A percentile compares a stretch with the other conserved stretches of the same genome.
Conservation (phyloP, 352 stramenopile species). For the Phytophthora sansomeana region DNA sequence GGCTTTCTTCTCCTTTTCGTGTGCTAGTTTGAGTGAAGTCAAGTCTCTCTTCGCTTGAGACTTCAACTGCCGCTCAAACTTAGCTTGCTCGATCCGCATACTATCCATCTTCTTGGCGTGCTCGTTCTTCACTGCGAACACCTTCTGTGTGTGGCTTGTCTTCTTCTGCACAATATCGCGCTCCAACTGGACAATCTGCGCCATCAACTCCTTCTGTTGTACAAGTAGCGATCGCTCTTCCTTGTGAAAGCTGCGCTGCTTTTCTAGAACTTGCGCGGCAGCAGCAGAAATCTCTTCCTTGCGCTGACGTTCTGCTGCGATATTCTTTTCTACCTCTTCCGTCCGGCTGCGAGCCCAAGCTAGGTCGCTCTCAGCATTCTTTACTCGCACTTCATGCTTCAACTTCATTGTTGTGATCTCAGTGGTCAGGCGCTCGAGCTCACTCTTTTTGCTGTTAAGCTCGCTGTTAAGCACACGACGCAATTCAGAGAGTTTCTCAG, state of each 20-base stretch:
- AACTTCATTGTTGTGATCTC: conserved; percentile 65
- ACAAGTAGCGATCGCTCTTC: conserved; percentile 64
- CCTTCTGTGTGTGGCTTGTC: conserved; percentile 61
- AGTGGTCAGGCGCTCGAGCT: conserved; percentile 50
- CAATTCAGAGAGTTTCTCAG: conserved; percentile 62
- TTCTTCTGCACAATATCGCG: conserved; percentile 66
- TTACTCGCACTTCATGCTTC: conserved; percentile 66
- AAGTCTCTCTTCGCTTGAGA: conserved; percentile 63
- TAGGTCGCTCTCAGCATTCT: conserved; percentile 61
- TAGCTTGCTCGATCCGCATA: conserved; percentile 51
- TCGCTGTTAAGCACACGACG: conserved; percentile 51
- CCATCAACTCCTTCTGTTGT: conserved; percentile 64
- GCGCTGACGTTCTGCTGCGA: conserved; percentile 36
- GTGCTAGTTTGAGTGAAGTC: conserved; percentile 50
- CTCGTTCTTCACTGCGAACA: conserved; percentile 59
- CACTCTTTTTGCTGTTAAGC: conserved; percentile 54
- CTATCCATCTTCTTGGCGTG: conserved; percentile 44
- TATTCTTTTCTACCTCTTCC: conserved; percentile 52
- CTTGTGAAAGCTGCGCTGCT: conserved; percentile 59
- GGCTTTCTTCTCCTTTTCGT: conserved; percentile 58
- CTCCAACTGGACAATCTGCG: conserved; percentile 66
- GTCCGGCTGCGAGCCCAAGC: conserved; percentile 59
- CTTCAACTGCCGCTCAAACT: conserved; percentile 61
- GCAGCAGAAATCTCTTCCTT: conserved; percentile 46
- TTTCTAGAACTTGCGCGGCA: conserved; percentile 48